Base-by-base conservation (phyloP, 495 filamentous ascomycete species). In the Penicillium flavigenum region DNA sequence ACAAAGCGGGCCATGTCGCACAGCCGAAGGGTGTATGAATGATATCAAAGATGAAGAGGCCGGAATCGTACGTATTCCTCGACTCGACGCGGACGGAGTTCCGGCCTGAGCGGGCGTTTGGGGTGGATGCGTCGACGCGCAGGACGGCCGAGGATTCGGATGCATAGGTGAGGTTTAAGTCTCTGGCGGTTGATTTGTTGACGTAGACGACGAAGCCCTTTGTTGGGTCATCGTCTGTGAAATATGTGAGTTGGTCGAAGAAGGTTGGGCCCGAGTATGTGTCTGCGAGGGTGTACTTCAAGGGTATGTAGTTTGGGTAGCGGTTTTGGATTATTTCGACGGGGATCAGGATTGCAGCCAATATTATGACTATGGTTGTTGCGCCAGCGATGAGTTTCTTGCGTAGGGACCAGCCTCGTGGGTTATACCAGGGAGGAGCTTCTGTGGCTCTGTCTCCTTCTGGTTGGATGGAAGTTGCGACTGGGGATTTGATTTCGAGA, bases 1-100 rank as follows among this genome's bases (percentile, higher is more conserved):
- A 88, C 20, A 89, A 80, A 0, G 82, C 82, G 0, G 80, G 80
- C 81, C 81, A 83, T 14, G 80, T 82, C 1, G 72, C 80, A 57
- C 81, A 84, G 17, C 77, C 78, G 46, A 73, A 74, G 16, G 79
- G 79, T 0, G 74, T 69, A 44, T 80, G 78, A 4, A 78, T 48
- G 63, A 82, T 76, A 48, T 84, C 81, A 57, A 83, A 83, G 60
- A 84, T 58, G 62, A 84, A 84, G 2, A 84, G 73, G 1, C 78
- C 80, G 8, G 60, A 60, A 34, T 82, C 72, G 48, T 83, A 84
- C 20, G 64, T 69, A 5, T 63, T 72, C 32, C 75, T 79, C 5
- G 81, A 83, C 20, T 79, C 71, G 47, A 84, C 66, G n/a, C 81
- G 81, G 1, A 83, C 79, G 7, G 79, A 82, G 65, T 79, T 74